A percentile compares a stretch with the other conserved stretches of the same genome.
Evolutionary conservation across 805 yeast genomes (phyloP).

Genomic region (Pichia cephalocereana): DNA sequence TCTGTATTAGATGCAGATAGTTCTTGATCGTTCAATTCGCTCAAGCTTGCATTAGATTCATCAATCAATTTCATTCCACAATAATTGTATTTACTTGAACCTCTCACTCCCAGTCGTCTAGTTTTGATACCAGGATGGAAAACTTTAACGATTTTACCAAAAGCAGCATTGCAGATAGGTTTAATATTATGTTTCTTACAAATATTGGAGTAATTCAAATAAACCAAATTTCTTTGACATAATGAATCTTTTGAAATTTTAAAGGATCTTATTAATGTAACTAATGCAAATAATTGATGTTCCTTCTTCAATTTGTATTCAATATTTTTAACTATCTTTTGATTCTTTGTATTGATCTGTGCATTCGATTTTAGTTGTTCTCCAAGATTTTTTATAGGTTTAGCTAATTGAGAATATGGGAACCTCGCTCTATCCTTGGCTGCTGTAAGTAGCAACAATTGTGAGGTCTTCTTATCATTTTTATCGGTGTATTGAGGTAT

Average conservation of each 20-base stretch:
- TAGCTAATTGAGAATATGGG: too few species aligned
- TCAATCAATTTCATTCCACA: constrained; percentile 55
- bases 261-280: constrained; percentile 67
- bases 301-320: constrained; percentile 38
- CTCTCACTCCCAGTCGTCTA: constrained; percentile 72
- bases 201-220: constrained; percentile 51
- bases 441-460: too few species aligned
- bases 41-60: constrained; percentile 16
- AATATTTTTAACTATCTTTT: constrained; percentile 14
- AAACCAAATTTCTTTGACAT: constrained; percentile 59
- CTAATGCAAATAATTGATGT: constrained; percentile 72
- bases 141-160: constrained; percentile 65
- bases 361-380: background rate
- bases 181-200: constrained; percentile 45
- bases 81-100: constrained; percentile 77
- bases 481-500: too few species aligned
- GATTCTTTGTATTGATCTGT: background rate
- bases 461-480: too few species aligned
- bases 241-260: constrained; percentile 39
- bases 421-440: too few species aligned
- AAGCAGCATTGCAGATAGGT: constrained; percentile 67
- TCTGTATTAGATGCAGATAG: too few species aligned
- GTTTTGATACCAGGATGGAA: constrained; percentile 61
- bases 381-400: too few species aligned
- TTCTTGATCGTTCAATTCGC: too few species aligned